Conservation (phyloP, 179 eudicot species). For the Corrigiola litoralis region DNA sequence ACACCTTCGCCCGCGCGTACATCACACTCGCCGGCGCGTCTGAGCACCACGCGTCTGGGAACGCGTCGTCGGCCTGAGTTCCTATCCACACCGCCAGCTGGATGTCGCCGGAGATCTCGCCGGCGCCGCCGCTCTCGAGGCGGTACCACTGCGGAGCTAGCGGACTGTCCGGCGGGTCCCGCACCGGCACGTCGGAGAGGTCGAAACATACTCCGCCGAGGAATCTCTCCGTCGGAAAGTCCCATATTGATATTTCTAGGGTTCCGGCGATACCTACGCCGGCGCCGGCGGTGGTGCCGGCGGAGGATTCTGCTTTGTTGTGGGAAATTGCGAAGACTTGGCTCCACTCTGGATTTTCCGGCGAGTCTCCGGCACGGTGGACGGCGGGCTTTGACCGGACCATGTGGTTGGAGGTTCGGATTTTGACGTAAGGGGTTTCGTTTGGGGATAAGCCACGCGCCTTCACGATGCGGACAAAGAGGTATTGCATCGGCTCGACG, state of each 20-base stretch:
- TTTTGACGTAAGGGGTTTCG: constrained; percentile 53
- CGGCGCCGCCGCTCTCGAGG: constrained; percentile 63
- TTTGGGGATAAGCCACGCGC: constrained; percentile 55
- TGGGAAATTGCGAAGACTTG: constrained; percentile 58
- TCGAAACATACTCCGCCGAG: constrained; percentile 94
- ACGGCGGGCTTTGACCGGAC: constrained; percentile 51
- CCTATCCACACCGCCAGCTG: constrained; percentile 94
- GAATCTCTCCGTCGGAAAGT: constrained; percentile 52
- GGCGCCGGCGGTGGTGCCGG: constrained; percentile 25
- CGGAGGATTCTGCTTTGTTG: constrained; percentile 32
- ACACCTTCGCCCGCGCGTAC: constrained; percentile 77
- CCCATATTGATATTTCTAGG: constrained; percentile 85
- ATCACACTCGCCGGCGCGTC: constrained; percentile 67
- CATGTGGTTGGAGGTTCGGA: constrained; percentile 43
- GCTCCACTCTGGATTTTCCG: constrained; percentile 66
- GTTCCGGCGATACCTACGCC: constrained; percentile 52
- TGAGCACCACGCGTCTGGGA: constrained; percentile 76
- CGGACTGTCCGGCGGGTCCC: constrained; percentile 95
- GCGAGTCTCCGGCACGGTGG: constrained; percentile 33
- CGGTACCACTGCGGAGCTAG: constrained; percentile 97
- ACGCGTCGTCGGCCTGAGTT: constrained; percentile 89
- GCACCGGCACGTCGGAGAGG: constrained; percentile 83
- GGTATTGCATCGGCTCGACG: constrained; percentile 86
- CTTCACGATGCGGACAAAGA: constrained; percentile 62
- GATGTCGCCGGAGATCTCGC: constrained; percentile 60